Percentiles rank a stretch among this genome's conserved stretches.
phyloP scores from a whole-genome alignment of 164 flowering plant species.

The Akebia trifoliata region DNA sequence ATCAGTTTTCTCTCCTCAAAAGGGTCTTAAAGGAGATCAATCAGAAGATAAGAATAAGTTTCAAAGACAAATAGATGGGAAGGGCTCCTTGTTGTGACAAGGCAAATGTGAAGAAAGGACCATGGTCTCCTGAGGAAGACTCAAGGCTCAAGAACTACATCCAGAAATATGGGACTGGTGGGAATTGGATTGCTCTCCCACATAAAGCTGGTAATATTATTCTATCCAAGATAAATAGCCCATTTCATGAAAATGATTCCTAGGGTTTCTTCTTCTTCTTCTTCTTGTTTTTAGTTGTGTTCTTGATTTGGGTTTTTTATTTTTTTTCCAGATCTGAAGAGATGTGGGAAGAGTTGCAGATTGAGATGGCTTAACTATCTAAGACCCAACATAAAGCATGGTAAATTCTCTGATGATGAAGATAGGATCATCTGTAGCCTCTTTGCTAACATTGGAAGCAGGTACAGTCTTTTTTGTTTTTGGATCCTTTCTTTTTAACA shows the following conservation, averaged over 20 bases:
- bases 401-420: constrained; percentile 78
- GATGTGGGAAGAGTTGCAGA: constrained; percentile 84
- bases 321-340: constrained; percentile 21
- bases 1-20: constrained; percentile 1
- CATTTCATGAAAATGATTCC: neutral
- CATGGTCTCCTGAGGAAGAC: constrained; percentile 87
- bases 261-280: neutral
- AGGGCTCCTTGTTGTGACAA: constrained; percentile 87
- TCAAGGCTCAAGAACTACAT: constrained; percentile 59
- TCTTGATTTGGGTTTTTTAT: neutral
- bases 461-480: constrained; percentile 16
- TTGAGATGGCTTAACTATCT: constrained; percentile 83
- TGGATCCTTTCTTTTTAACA: no score
- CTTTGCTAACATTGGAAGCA: constrained; percentile 62
- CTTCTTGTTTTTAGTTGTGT: neutral
- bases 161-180: constrained; percentile 58
- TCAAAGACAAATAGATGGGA: constrained; percentile 50
- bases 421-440: constrained; percentile 66
- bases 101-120: constrained; percentile 79
- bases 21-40: neutral
- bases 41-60: neutral
- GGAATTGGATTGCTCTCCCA: constrained; percentile 78
- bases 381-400: constrained; percentile 77
- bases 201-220: constrained; percentile 52
- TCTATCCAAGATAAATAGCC: neutral